Evolutionary conservation across 306 rosid genomes (phyloP), one percentile per base, ranked within the genome.

Genomic region (Vigna unguiculata): DNA sequence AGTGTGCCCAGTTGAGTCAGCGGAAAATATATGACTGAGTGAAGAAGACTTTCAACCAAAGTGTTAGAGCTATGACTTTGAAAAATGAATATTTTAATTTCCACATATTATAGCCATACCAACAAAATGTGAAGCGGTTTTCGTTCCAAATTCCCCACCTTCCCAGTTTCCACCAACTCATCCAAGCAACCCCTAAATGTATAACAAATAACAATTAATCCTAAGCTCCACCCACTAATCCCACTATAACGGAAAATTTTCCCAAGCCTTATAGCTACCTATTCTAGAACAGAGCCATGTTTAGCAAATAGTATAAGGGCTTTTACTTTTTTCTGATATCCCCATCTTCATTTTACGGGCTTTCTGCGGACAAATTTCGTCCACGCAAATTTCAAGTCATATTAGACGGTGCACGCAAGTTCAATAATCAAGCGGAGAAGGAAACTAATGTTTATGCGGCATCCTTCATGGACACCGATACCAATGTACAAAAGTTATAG

Each of bases 111-210:
- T 38, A 7, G 57, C 61, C 78, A 49, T 62, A 62, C 72, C 78
- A 71, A 71, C 59, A 61, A 79, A 51, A 20, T 60, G 34, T 36
- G 28, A 36, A 40, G 68, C 4, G 28, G 46, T 43, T 69, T 65
- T 51, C 78, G 17, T 62, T 71, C 59, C 71, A 79, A 62, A 62
- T 52, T 72, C 32, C 38, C 49, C 60, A 62, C 67, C 60, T 52
- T 61, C 77, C 54, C 59, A 51, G 45, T 51, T 61, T 40, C 57
- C 71, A 62, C 83, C 73, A 22, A 63, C 78, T 72, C 72, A 79
- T 24, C 60, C 77, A 72, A 63, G 72, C 51, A 63, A 15, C 14
- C 55, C 72, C 24, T 38, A 51, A 34, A 3, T 38, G 14, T 38
- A 36, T 20, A 7, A 22, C 71, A 22, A 78, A 72, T 81, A 58